These are phyloP conservation scores for Leccinum subtestaceum DNA, from an alignment of 768 basidiomycete genomes.

Conservation along the genomic window DNA sequence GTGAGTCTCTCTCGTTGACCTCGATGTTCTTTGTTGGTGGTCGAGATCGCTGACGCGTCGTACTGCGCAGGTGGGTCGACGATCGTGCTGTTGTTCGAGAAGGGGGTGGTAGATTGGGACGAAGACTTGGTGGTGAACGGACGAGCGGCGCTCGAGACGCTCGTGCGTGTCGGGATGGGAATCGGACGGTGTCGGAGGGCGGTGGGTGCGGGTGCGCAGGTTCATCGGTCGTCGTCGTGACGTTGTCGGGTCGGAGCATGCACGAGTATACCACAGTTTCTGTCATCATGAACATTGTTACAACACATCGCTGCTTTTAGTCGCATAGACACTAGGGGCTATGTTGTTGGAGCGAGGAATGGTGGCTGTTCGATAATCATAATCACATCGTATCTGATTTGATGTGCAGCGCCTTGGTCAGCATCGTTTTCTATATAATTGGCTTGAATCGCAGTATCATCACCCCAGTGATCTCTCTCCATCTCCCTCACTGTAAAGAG, in stretches of 20 bases:
- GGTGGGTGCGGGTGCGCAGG: background rate
- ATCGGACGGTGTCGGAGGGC: slow-evolving; percentile 49
- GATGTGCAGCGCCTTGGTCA: slow-evolving; percentile 2
- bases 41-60: background rate
- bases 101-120: slow-evolving; percentile 83
- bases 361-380: background rate
- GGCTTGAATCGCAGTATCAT: background rate
- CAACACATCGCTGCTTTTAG: background rate
- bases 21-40: background rate
- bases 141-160: slow-evolving; percentile 82
- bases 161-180: slow-evolving; percentile 86
- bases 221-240: background rate
- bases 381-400: no score
- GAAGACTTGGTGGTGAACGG: slow-evolving; percentile 86
- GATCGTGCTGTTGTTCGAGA: slow-evolving; percentile 88
- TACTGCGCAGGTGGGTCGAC: slow-evolving; percentile 73
- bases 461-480: background rate
- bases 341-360: background rate
- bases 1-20: slow-evolving; percentile 40
- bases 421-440: background rate
- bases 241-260: background rate
- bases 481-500: background rate
- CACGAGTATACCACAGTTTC: background rate
- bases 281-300: background rate
- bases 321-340: background rate